Evolutionary conservation across 768 basidiomycete species (phyloP).

Genomic region (Lactarius tabidus): DNA sequence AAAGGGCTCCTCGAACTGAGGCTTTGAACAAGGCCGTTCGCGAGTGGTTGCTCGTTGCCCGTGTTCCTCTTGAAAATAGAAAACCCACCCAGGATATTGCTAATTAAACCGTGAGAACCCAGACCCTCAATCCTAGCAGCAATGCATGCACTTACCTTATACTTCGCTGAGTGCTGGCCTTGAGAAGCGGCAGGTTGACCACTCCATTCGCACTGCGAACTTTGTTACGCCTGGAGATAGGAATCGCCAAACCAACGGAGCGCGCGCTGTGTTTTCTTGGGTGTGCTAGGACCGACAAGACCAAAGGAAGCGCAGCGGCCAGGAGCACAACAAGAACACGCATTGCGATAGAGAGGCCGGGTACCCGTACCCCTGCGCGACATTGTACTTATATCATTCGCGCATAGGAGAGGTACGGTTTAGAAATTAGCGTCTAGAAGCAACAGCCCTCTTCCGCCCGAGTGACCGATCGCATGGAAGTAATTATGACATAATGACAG

Average conservation of each 20-base stretch:
- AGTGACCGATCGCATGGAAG: too few relatives aligned
- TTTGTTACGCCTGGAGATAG: constrained; percentile 6
- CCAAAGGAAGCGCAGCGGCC: neutral
- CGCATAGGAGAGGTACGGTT: neutral
- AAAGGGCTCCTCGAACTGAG: too few relatives aligned
- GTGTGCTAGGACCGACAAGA: neutral
- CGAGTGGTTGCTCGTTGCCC: constrained; percentile 1
- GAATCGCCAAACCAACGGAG: neutral
- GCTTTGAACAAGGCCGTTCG: neutral
- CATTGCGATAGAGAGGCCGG: neutral
- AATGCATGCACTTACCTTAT: neutral
- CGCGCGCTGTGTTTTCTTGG: neutral
- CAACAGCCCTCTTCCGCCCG: neutral
- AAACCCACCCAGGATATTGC: neutral
- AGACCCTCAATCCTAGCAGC: neutral
- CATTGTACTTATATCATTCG: neutral
- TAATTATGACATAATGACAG: too few relatives aligned
- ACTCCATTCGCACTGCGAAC: neutral
- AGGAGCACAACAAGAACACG: neutral
- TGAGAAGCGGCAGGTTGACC: neutral
- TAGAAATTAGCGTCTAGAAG: neutral
- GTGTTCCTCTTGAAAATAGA: constrained; percentile 9
- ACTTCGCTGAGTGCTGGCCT: neutral
- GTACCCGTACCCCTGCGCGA: neutral
- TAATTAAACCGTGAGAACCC: neutral